Base-by-base conservation (phyloP, 768 basidiomycete species). In the Tulasnella sp. region DNA sequence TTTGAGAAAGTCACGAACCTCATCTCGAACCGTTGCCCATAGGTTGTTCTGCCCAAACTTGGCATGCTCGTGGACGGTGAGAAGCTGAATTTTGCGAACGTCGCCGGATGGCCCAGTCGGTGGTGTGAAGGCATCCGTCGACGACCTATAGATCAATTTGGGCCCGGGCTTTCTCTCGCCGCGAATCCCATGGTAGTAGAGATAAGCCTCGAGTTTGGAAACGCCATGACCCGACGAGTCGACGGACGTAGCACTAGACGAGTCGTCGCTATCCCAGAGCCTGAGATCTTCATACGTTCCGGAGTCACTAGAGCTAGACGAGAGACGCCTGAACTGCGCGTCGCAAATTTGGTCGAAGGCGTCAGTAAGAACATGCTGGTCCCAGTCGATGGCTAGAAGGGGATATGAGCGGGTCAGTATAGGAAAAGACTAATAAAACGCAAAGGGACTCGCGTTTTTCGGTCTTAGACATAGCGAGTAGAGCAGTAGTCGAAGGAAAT, bases 141-240 rank as follows among this genome's bases (percentile, higher is more conserved):
- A 73, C 23, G 68, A 70, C 67, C 73, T 66, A 63, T 63, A 73
- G 67, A 74, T 66, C 26, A 74, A 65, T 67, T 70, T 70, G 62
- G 73, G 73, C 13, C 73, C 72, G 34, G 60, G 68, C 8, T 58
- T 38, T 19, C 63, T 68, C n/a, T 32, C 26, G 56, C 73, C 64
- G n/a, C 64, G 58, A 38, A 74, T 5, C 58, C 70, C 73, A 54
- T 52, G 49, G 58, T 73, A 74, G 64, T 73, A 74, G 17, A 69
- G 66, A 47, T 66, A n/a, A 3, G 64, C 64, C 65, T 74, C 73
- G 61, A 69, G 51, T 62, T 65, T 68, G 41, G 70, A 48, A 44
- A 68, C 60, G 3, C 67, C 64, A 61, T 67, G 63, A 58, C n/a
- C 44, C 44, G 63, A 32, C 61, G 55, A 19, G n/a, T 61, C 62